phyloP scores from a whole-genome alignment of 352 stramenopile species.

The Pythium angustatum region DNA sequence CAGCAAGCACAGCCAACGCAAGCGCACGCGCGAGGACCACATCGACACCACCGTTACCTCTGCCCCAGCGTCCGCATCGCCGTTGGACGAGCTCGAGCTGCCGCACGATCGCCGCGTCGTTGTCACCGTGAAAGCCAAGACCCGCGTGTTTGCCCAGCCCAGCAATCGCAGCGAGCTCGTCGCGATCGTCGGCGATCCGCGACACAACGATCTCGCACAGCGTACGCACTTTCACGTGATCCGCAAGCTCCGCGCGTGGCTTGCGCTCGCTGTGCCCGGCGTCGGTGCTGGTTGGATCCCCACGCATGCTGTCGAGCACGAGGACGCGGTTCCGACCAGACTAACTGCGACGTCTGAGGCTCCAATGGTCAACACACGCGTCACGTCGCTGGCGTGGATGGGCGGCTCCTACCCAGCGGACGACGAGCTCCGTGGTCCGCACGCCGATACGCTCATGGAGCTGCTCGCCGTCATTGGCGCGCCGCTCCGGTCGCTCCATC shows the following conservation, averaged over 20 bases:
- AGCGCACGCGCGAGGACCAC: background rate
- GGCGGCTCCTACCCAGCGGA: slow-evolving; percentile 3
- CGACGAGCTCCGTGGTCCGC: background rate
- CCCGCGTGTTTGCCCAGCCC: background rate
- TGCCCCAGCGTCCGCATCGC: background rate
- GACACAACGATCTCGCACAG: background rate
- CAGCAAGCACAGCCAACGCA: background rate
- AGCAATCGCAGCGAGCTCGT: background rate
- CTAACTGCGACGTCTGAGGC: background rate
- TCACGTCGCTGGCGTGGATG: slow-evolving; percentile 16
- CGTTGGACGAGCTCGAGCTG: background rate
- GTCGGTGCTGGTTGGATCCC: background rate
- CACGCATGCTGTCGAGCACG: background rate
- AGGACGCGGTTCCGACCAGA: background rate
- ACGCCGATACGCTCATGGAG: slow-evolving; percentile 19
- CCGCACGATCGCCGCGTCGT: background rate
- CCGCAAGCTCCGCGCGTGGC: background rate
- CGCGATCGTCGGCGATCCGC: background rate
- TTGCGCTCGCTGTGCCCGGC: slow-evolving; percentile 1
- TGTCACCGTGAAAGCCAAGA: background rate
- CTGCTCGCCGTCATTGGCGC: slow-evolving; percentile 11
- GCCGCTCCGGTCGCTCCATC: slow-evolving; percentile 10
- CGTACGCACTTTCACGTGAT: background rate
- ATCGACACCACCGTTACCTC: too few relatives aligned
- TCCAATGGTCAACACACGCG: background rate